Conservation (phyloP, 441 rosid genomes). For the Croton setiger region DNA sequence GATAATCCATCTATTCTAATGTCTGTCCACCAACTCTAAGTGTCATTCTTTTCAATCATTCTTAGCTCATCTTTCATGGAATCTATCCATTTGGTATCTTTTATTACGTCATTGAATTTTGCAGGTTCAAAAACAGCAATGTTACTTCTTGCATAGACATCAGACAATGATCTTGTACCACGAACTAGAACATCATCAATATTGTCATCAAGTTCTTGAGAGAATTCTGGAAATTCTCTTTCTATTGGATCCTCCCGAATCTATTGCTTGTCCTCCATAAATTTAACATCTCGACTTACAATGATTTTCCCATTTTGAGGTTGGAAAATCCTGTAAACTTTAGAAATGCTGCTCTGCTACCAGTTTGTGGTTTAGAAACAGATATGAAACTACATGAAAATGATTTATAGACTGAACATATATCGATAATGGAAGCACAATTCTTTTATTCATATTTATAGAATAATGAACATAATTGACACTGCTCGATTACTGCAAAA, state of each 20-base stretch:
- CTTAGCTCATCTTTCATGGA: neutral
- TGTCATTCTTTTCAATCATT: conserved; percentile 11
- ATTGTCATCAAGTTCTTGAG: neutral
- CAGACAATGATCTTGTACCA: neutral
- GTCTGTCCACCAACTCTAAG: neutral
- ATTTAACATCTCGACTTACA: conserved; percentile 6
- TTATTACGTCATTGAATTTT: neutral
- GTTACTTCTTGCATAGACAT: neutral
- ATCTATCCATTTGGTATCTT: neutral
- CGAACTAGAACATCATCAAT: neutral
- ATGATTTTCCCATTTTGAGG: neutral
- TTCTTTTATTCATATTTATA: no score
- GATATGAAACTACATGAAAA: no score
- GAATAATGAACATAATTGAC: no score
- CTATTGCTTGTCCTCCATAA: conserved; percentile 2
- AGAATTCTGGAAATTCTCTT: neutral
- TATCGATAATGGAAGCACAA: no score
- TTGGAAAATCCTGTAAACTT: conserved; percentile 11
- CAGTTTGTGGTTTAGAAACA: no score
- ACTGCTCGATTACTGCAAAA: no score
- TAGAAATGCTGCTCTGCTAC: no score
- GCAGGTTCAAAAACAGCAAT: neutral
- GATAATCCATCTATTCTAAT: neutral
- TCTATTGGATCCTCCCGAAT: neutral
- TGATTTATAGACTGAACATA: no score